Evolutionary conservation across 805 yeast genomes (phyloP).

Genomic region (Candida krabiensis): DNA sequence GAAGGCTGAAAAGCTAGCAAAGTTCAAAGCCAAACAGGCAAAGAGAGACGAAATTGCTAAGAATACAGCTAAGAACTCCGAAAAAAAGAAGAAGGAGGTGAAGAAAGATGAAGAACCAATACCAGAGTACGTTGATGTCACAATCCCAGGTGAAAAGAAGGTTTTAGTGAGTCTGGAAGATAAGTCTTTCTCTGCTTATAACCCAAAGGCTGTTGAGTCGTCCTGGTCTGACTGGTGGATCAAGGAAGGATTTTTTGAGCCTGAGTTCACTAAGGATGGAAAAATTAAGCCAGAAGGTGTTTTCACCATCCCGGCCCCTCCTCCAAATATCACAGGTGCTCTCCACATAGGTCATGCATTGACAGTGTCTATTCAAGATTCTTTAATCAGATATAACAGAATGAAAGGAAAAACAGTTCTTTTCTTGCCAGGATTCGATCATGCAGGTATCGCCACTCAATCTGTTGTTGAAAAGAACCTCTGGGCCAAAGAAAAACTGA

Average conservation of each 20-base stretch:
- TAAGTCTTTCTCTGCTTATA: conserved; percentile 91
- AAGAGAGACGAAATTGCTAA: conserved; percentile 64
- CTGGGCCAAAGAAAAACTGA: conserved; percentile 82
- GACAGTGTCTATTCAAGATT: conserved; percentile 91
- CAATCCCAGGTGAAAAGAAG: conserved; percentile 90
- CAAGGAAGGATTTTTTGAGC: conserved; percentile 81
- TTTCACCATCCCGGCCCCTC: conserved; percentile 96
- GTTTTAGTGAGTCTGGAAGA: conserved; percentile 82
- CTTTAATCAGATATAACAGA: conserved; percentile 90
- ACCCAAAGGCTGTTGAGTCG: conserved; percentile 88
- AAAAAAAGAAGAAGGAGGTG: conserved; percentile 63
- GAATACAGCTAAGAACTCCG: conserved; percentile 41
- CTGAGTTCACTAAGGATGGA: conserved; percentile 77
- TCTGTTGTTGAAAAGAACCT: conserved; percentile 96
- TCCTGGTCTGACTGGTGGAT: conserved; percentile 99
- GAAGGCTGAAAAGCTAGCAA: conserved; percentile 55
- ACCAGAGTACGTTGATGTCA: conserved; percentile 84
- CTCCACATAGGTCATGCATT: conserved; percentile 98
- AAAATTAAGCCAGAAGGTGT: conserved; percentile 75
- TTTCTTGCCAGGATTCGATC: conserved; percentile 96
- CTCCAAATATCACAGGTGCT: conserved; percentile 99
- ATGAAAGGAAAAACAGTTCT: conserved; percentile 95
- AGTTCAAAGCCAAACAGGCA: conserved; percentile 76
- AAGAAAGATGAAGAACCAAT: conserved; percentile 69
- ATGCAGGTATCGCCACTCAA: conserved; percentile 98